phyloP scores from a whole-genome alignment of 208 protist genomes.

The Crithidia bombi region DNA sequence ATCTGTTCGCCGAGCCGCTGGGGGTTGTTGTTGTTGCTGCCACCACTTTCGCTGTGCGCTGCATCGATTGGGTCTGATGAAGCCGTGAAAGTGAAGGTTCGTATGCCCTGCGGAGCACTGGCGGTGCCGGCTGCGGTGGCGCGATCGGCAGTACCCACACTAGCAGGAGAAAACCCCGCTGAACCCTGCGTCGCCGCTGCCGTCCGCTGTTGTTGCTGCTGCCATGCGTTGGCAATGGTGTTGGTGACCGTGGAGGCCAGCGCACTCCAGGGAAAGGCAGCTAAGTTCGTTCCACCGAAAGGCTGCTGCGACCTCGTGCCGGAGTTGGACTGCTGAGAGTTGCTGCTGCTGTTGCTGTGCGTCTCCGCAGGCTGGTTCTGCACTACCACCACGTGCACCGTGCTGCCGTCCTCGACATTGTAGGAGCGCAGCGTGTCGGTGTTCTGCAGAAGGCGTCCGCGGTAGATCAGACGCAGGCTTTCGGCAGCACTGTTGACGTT shows the following conservation, averaged over 20 bases:
- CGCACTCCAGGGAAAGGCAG: slow-evolving; percentile 10
- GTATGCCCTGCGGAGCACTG: neutral
- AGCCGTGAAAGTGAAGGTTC: neutral
- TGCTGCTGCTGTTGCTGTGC: neutral
- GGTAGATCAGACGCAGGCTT: slow-evolving; percentile 39
- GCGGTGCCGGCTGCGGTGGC: neutral
- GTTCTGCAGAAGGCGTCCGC: slow-evolving; percentile 42
- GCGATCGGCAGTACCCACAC: too few relatives aligned
- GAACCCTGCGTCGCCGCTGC: neutral
- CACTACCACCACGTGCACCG: slow-evolving; percentile 59
- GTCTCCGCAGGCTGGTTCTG: slow-evolving; percentile 7
- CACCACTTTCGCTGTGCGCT: slow-evolving; percentile 5
- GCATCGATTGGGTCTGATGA: neutral
- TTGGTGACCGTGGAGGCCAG: slow-evolving; percentile 25
- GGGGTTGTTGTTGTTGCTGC: neutral
- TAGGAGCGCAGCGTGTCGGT: slow-evolving; percentile 32
- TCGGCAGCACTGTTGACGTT: slow-evolving; percentile 24
- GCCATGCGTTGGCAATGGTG: slow-evolving; percentile 18
- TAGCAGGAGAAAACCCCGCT: neutral
- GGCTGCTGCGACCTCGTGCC: slow-evolving; percentile 2
- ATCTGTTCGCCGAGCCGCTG: neutral
- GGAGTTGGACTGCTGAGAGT: neutral
- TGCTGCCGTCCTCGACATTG: slow-evolving; percentile 40
- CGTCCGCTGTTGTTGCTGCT: slow-evolving; percentile 30
- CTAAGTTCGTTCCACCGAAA: neutral